Base-by-base conservation (phyloP, 805 yeast genomes). In the Candida golubevii region DNA sequence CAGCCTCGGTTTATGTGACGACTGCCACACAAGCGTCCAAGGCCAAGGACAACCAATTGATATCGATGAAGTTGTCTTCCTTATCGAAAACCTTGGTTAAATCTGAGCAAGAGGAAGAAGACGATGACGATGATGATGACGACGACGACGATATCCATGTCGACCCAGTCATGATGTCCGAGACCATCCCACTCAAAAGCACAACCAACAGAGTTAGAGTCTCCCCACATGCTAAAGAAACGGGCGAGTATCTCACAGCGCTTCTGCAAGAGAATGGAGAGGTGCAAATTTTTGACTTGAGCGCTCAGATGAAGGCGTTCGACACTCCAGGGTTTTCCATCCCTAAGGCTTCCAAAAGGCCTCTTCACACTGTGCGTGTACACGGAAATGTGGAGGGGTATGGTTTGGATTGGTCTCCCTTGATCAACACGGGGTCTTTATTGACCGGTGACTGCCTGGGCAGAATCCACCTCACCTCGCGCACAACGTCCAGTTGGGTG, bases 361-460 rank as follows among this genome's bases (percentile, higher is more conserved):
- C 98, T 14, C 60, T 81, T 9, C 90, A 89, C 67, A 88, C 96
- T 7, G 73, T 93, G 47, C 79, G 79, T 58, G 75, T 69, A 51
- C 99, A 93, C 62, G 97, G 97, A 23, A 83, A 84, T 53, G 95
- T 87, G n/a, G 99, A 93, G 69, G 98, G 99, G 31, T 93, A 88
- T 59, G 99, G 97, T 12, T 65, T 93, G 36, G 99, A 91, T 65
- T 93, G 99, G 99, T 87, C 96, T 1, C 96, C 97, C 35, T 69
- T 85, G 51, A 78, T 82, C 48, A 76, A 75, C 52, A 79, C 88
- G 3, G 98, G 98, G 18, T 76, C 89, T 1, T 69, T 93, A 49
- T 72, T 93, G 45, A 79, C 95, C 4, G 99, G 99, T 57, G 99
- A 93, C 63, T 72, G 87, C 52, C 70, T 85, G 15, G 99, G 99